These are phyloP conservation scores for Citrus glauca DNA, from an alignment of 345 rosid genomes.

Conservation along the genomic window DNA sequence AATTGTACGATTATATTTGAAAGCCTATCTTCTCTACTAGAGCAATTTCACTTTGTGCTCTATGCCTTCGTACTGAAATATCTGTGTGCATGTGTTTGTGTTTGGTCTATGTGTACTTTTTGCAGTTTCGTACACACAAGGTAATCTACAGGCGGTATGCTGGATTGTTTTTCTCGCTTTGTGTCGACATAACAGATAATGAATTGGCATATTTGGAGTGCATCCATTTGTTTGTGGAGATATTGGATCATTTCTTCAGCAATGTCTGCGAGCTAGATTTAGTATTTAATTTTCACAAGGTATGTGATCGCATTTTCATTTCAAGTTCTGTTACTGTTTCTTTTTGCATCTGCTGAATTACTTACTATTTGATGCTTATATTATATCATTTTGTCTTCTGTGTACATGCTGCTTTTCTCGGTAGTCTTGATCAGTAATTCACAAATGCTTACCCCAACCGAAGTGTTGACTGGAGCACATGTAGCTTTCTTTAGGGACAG, in stretches of 20 bases:
- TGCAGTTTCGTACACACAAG: slow-evolving; percentile 93
- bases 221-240: slow-evolving; percentile 95
- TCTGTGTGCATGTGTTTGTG: background rate
- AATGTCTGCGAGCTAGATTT: slow-evolving; percentile 96
- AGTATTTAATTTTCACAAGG: slow-evolving; percentile 98
- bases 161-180: slow-evolving; percentile 85
- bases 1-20: background rate
- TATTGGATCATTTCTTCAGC: slow-evolving; percentile 98
- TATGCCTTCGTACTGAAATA: background rate
- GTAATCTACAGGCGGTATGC: slow-evolving; percentile 95
- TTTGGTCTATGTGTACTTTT: slow-evolving; percentile 4
- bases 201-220: slow-evolving; percentile 92
- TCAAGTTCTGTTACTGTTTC: background rate
- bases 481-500: background rate
- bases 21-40: background rate
- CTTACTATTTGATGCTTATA: background rate
- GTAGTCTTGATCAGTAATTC: background rate
- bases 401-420: background rate
- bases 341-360: background rate
- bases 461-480: background rate
- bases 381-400: background rate
- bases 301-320: slow-evolving; percentile 15
- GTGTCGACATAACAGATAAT: slow-evolving; percentile 95
- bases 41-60: background rate
- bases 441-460: background rate